Evolutionary conservation across 129 eudicot species (phyloP), one percentile per base, ranked within the genome.

Genomic region (Apium graveolens): DNA sequence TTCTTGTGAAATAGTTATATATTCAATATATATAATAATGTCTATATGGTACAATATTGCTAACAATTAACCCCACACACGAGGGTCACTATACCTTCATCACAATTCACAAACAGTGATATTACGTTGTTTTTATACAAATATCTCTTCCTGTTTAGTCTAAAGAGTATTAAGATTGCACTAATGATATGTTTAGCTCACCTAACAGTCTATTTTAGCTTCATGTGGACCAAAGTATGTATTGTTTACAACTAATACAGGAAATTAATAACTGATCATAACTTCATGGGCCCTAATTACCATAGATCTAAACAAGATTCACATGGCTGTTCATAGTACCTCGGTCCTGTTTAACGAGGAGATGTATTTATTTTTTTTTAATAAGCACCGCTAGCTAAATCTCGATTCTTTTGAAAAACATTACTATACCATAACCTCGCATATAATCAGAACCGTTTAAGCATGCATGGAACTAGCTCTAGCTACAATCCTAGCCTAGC

Each of bases 51-150:
- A n/a, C n/a, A n/a, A n/a, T n/a, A n/a, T n/a, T n/a, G n/a, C n/a
- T n/a, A n/a, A n/a, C n/a, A 39, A 38, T 70, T 70, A 38, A 70
- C 46, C 75, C 48, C 76, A 12, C 71, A 72, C 51, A 72, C 12
- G 48, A 38, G 24, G 31, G 13, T 21, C 80, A 44, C 35, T 18
- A 74, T 39, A 65, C 74, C 74, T 69, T 69, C 35, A 68, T 68
- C 20, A 57, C 45, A 42, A 42, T 20, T 60, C 74, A 69, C 74
- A 18, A 13, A 31, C 41, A 32, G n/a, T 6, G 10, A 18, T 6
- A 32, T 31, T 31, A 16, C 17, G 3, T 45, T 35, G 27, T 0
- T 32, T 29, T 14, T 13, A 0, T 4, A 13, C 2, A 8, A 20
- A 4, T 5, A 18, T 34, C 74, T 12, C 68, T 35, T 24, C 12